Conservation (phyloP, 2,329 filamentous ascomycete species). For the Arachnopeziza araneosa region DNA sequence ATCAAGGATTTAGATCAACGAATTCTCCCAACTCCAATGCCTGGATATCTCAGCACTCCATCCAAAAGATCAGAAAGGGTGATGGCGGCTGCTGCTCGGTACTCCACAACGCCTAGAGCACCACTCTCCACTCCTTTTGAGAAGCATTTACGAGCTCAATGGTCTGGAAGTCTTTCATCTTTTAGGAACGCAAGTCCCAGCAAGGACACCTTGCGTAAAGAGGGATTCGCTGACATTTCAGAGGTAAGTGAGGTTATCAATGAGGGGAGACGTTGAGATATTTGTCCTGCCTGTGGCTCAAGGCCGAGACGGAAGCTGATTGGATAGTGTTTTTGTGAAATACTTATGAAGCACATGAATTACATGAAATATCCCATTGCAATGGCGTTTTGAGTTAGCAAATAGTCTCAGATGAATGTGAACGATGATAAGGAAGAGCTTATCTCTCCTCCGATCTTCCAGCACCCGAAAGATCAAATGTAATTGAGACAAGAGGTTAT, state of each 20-base stretch:
- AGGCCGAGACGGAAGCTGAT: background rate
- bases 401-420: background rate
- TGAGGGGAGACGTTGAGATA: background rate
- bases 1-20: conserved; percentile 17
- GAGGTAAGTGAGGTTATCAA: conserved; percentile 14
- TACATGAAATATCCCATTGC: no score
- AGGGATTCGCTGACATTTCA: conserved; percentile 26
- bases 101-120: conserved; percentile 39
- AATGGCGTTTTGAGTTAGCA: background rate
- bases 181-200: conserved; percentile 14
- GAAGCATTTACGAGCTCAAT: conserved; percentile 30
- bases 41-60: conserved; percentile 35
- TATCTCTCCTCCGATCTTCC: background rate
- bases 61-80: conserved; percentile 41
- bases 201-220: conserved; percentile 18
- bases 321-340: background rate
- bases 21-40: conserved; percentile 19
- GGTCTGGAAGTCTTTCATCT: conserved; percentile 19
- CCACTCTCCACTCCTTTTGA: conserved; percentile 41
- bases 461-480: background rate
- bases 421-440: background rate
- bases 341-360: background rate
- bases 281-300: background rate
- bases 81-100: conserved; percentile 32
- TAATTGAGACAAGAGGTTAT: no score